These are phyloP conservation scores for Saposhnikovia divaricata DNA, from an alignment of 129 eudicot species.

Conservation along the genomic window DNA sequence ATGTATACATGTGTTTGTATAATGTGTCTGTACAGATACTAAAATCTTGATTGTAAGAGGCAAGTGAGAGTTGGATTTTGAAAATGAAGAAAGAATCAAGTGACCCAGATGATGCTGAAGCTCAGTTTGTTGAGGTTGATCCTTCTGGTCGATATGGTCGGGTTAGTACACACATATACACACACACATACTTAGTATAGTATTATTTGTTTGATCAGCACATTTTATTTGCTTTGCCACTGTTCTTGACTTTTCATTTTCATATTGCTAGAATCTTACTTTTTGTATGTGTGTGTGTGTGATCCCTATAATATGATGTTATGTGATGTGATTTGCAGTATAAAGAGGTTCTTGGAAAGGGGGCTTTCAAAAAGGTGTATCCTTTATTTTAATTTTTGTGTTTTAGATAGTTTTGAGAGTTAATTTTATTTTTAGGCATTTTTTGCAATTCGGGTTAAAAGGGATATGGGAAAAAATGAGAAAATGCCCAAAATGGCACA, in stretches of 20 bases:
- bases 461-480: not conserved
- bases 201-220: not conserved
- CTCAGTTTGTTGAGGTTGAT: slow-evolving; percentile 76
- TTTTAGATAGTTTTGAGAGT: not conserved
- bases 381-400: slow-evolving; percentile 20
- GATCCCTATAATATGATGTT: not conserved
- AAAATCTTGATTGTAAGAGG: not conserved
- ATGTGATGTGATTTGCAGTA: slow-evolving; percentile 51
- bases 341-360: slow-evolving; percentile 85
- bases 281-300: not conserved
- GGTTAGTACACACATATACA: slow-evolving; percentile 35
- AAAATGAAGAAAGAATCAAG: slow-evolving; percentile 45
- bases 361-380: slow-evolving; percentile 98
- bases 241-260: not conserved
- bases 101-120: slow-evolving; percentile 56
- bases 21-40: not conserved
- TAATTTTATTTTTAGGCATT: not conserved
- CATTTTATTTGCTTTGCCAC: not conserved
- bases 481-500: too few species aligned
- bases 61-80: not conserved
- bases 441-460: not conserved
- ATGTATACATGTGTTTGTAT: not conserved
- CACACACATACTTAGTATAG: not conserved
- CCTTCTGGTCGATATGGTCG: slow-evolving; percentile 93
- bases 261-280: not conserved